Percentiles rank a stretch among this genome's conserved stretches.
Conservation (phyloP, 1,139 yeast genomes). For the Blastobotrys proliferans region DNA sequence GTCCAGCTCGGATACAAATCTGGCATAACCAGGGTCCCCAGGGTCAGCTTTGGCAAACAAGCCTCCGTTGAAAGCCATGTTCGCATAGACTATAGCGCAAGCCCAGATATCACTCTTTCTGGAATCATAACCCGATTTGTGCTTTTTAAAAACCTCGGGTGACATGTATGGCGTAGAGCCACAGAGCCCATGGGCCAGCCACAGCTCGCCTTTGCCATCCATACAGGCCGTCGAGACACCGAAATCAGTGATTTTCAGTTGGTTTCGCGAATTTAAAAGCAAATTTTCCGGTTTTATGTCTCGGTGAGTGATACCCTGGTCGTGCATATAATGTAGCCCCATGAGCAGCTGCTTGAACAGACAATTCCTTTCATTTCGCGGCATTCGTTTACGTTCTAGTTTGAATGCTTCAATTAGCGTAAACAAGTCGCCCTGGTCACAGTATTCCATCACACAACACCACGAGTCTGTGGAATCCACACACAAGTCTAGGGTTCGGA, state of each 20-base stretch:
- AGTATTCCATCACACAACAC: slow-evolving; percentile 73
- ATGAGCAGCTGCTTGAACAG: slow-evolving; percentile 67
- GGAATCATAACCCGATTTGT: slow-evolving; percentile 56
- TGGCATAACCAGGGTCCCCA: slow-evolving; percentile 27
- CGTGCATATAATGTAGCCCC: slow-evolving; percentile 67
- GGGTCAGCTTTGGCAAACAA: slow-evolving; percentile 32
- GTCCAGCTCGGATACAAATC: slow-evolving; percentile 22
- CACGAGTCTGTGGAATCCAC: slow-evolving; percentile 35
- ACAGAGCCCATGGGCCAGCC: slow-evolving; percentile 26
- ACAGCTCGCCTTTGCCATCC: slow-evolving; percentile 13
- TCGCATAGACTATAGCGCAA: slow-evolving; percentile 83
- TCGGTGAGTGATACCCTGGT: slow-evolving; percentile 66
- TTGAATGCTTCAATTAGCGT: slow-evolving; percentile 45
- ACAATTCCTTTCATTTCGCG: slow-evolving; percentile 50
- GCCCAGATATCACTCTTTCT: slow-evolving; percentile 86
- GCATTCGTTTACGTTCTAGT: slow-evolving; percentile 26
- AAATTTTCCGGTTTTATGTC: slow-evolving; percentile 74
- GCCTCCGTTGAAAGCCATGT: slow-evolving; percentile 50
- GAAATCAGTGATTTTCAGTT: slow-evolving; percentile 66
- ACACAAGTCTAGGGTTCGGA: slow-evolving; percentile 59
- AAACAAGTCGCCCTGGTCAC: slow-evolving; percentile 70
- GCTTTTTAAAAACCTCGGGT: slow-evolving; percentile 61
- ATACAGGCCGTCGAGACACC: slow-evolving; percentile 64
- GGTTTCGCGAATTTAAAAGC: slow-evolving; percentile 62
- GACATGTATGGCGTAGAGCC: slow-evolving; percentile 88